These are phyloP conservation scores for Eragrostis nindensis DNA, from an alignment of 176 grass and related monocot species.

Conservation along the genomic window DNA sequence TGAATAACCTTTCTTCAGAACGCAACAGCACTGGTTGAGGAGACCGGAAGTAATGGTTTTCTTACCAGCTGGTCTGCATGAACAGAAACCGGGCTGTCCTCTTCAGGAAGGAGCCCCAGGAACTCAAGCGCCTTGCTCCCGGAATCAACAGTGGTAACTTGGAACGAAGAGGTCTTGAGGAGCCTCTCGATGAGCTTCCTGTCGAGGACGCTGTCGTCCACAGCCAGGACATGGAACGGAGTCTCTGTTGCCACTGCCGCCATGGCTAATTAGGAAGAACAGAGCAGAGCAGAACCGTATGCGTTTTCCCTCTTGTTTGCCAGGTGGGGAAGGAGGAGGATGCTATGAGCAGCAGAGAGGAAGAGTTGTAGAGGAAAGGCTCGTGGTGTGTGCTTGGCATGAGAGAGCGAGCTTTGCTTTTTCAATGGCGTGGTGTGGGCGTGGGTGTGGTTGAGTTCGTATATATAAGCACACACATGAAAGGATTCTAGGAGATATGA, in stretches of 20 bases:
- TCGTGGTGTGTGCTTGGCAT: slow-evolving; percentile 32
- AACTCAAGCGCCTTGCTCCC: slow-evolving; percentile 83
- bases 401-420: slow-evolving; percentile 23
- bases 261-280: slow-evolving; percentile 39
- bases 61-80: slow-evolving; percentile 65
- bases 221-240: slow-evolving; percentile 80
- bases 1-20: slow-evolving; percentile 20
- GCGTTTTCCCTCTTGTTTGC: background rate
- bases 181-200: slow-evolving; percentile 93
- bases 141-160: slow-evolving; percentile 88
- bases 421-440: slow-evolving; percentile 38
- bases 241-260: slow-evolving; percentile 49
- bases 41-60: background rate
- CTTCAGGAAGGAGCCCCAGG: slow-evolving; percentile 67
- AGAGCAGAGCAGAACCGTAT: background rate
- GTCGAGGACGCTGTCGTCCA: slow-evolving; percentile 82
- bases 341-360: slow-evolving; percentile 30
- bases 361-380: slow-evolving; percentile 28
- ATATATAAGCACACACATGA: slow-evolving; percentile 45
- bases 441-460: slow-evolving; percentile 41
- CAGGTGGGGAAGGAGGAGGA: background rate
- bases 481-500: slow-evolving; percentile 54
- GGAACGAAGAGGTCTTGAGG: slow-evolving; percentile 89
- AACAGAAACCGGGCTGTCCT: slow-evolving; percentile 28
- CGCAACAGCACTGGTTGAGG: background rate